Conservation (phyloP, 1,284 basidiomycete genomes). For the Microbotryomycetes sp. region DNA sequence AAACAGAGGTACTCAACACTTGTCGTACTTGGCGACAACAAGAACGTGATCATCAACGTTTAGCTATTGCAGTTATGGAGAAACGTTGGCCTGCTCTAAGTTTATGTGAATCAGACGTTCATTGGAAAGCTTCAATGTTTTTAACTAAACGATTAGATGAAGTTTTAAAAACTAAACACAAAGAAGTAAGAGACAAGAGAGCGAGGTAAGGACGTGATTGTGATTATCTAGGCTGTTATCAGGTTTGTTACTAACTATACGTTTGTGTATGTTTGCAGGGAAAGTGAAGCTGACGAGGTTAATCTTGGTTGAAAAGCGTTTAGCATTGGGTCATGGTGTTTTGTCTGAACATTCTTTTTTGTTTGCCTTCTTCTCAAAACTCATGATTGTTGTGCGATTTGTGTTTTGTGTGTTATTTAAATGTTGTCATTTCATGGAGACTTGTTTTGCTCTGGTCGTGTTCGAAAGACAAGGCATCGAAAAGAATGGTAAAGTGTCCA, state of each 20-base stretch:
- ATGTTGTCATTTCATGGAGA: neutral
- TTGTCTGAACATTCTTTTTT: neutral
- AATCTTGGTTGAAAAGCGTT: neutral
- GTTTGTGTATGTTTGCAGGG: neutral
- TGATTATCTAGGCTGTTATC: neutral
- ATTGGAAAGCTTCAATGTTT: constrained; percentile 6
- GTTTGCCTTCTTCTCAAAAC: neutral
- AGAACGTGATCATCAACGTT: neutral
- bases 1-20: neutral
- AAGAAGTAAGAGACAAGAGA: neutral
- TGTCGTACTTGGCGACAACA: constrained; percentile 1
- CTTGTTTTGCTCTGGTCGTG: neutral
- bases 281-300: neutral
- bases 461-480: too few relatives aligned
- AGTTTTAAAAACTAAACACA: neutral
- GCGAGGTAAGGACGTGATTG: neutral
- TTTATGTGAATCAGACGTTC: constrained; percentile 1
- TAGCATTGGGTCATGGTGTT: neutral
- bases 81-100: neutral
- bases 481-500: too few relatives aligned
- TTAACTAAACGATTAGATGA: neutral
- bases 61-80: constrained; percentile 1
- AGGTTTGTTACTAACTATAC: neutral
- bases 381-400: neutral
- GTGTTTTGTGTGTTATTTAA: neutral